Conservation (phyloP, 169 alveolate genomes). For the Haemoproteus tartakovskyi region DNA sequence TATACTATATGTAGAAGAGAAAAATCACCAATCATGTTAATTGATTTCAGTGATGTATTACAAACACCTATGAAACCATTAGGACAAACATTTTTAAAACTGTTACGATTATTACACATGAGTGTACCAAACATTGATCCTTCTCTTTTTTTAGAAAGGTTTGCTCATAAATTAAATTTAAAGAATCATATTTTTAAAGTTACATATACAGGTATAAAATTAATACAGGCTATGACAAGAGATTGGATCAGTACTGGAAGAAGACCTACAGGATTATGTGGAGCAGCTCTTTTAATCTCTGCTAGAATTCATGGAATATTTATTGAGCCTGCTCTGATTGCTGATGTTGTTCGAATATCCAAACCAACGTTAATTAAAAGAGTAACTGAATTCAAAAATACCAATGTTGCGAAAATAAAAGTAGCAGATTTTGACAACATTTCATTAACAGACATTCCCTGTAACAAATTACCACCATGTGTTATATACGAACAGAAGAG, state of each 20-base stretch:
- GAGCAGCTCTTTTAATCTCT: conserved; percentile 98
- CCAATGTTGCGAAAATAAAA: conserved; percentile 89
- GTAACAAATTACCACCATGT: conserved; percentile 82
- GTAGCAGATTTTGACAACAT: conserved; percentile 89
- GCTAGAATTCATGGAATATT: conserved; percentile 93
- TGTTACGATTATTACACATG: conserved; percentile 84
- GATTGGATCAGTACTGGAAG: conserved; percentile 98
- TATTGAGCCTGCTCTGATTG: conserved; percentile 86
- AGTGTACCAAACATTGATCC: conserved; percentile 95
- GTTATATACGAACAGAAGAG: conserved; percentile 51
- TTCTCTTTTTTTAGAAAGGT: conserved; percentile 92
- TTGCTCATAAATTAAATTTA: conserved; percentile 91
- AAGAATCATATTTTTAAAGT: conserved; percentile 90
- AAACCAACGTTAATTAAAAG: conserved; percentile 94
- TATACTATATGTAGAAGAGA: conserved; percentile 93
- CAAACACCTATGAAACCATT: conserved; percentile 87
- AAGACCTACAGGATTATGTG: conserved; percentile 98
- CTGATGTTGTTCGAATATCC: conserved; percentile 92
- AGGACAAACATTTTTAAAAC: conserved; percentile 88
- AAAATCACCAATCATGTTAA: conserved; percentile 90
- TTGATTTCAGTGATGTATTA: conserved; percentile 93
- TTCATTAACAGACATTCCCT: conserved; percentile 82
- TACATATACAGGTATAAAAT: conserved; percentile 92
- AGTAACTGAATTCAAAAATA: conserved; percentile 91
- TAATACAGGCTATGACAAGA: conserved; percentile 95